These are phyloP conservation scores for Neoboletus subvelutipes DNA, from an alignment of 768 basidiomycete species.

Conservation along the genomic window DNA sequence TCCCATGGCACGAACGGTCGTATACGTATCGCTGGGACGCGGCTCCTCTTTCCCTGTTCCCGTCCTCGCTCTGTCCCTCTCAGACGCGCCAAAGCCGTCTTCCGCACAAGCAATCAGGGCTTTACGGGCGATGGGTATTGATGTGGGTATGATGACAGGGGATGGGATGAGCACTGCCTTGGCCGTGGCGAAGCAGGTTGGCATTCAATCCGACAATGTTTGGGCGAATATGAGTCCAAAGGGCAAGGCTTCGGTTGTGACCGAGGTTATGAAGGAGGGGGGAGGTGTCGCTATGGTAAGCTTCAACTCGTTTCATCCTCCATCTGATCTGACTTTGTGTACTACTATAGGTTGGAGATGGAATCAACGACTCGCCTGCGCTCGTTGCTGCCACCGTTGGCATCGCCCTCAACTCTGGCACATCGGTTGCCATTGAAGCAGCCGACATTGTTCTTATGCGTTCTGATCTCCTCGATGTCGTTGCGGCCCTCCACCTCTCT, in stretches of 20 bases:
- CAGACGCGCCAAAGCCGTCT: constrained; percentile 85
- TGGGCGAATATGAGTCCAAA: constrained; percentile 94
- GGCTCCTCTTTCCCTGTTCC: constrained; percentile 45
- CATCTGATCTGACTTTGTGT: background rate
- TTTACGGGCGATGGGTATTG: constrained; percentile 85
- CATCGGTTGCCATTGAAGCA: constrained; percentile 96
- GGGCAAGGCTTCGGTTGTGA: constrained; percentile 86
- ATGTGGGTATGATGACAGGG: constrained; percentile 92
- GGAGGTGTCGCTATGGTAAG: constrained; percentile 91
- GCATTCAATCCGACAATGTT: constrained; percentile 78
- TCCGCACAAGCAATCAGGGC: constrained; percentile 81
- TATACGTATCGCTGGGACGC: constrained; percentile 72
- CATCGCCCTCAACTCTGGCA: constrained; percentile 93
- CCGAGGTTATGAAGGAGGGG: constrained; percentile 74
- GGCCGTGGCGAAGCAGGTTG: constrained; percentile 88
- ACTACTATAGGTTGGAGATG: constrained; percentile 81
- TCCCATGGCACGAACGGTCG: constrained; percentile 74
- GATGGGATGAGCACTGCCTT: constrained; percentile 83
- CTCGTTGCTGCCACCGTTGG: constrained; percentile 95
- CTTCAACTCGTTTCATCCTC: constrained; percentile 6
- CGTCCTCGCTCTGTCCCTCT: constrained; percentile 77
- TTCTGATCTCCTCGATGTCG: constrained; percentile 94
- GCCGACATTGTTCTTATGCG: constrained; percentile 98
- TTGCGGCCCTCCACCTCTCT: constrained; percentile 92
- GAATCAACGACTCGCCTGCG: constrained; percentile 98